A percentile compares a stretch with the other conserved stretches of the same genome.
phyloP scores from a whole-genome alignment of 169 alveolate species.

The Eimeria brunetti region DNA sequence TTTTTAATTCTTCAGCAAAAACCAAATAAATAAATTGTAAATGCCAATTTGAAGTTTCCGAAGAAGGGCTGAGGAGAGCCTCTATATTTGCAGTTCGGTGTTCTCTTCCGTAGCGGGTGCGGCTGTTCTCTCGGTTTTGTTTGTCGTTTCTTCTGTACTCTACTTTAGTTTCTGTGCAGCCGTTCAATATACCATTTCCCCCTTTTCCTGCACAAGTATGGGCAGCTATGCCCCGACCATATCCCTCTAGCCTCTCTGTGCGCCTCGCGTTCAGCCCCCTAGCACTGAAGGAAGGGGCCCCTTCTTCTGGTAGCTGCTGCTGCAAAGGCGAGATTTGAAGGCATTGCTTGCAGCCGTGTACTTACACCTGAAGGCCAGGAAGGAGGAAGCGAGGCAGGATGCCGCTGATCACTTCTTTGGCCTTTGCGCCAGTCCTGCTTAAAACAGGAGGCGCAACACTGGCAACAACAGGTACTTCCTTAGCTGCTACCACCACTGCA shows the following conservation, averaged over 20 bases:
- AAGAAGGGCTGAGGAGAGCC: background rate
- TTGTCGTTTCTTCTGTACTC: too few relatives aligned
- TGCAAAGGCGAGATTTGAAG: background rate
- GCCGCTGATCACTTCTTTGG: constrained; percentile 47
- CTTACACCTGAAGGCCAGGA: background rate
- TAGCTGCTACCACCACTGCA: background rate
- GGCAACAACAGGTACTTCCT: background rate
- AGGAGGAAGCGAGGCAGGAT: background rate
- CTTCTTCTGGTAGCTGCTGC: background rate
- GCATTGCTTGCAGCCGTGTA: background rate
- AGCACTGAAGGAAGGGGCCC: too few relatives aligned
- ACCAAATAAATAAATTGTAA: too few relatives aligned
- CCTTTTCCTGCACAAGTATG: background rate
- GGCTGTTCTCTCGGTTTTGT: background rate
- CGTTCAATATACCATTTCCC: too few relatives aligned
- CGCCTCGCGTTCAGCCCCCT: too few relatives aligned
- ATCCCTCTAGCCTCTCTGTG: too few relatives aligned
- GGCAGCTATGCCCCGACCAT: background rate
- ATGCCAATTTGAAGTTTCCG: background rate
- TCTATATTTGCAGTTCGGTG: too few relatives aligned
- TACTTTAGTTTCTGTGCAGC: background rate
- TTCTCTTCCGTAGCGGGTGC: background rate
- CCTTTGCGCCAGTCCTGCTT: constrained; percentile 26
- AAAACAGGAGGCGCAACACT: constrained; percentile 30
- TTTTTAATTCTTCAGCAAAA: background rate